Percentiles rank a stretch among this genome's conserved stretches.
Conservation (phyloP, 148 eudicot genomes). For the Camellia japonica region DNA sequence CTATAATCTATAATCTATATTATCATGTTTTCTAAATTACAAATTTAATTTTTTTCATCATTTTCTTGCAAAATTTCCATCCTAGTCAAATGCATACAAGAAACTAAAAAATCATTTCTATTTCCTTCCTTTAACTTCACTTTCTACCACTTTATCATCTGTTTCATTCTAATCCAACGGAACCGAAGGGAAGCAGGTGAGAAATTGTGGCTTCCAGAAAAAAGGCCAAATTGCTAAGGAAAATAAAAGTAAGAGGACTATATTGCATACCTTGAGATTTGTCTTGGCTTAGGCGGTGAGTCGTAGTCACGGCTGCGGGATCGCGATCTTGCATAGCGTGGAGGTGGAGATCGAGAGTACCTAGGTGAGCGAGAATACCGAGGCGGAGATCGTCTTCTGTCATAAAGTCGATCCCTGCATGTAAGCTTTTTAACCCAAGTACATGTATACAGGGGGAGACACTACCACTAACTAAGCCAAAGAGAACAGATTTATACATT, state of each 20-base stretch:
- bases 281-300: constrained; percentile 67
- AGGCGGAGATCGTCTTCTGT: constrained; percentile 75
- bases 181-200: too few species aligned
- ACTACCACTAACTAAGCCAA: neutral
- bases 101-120: too few species aligned
- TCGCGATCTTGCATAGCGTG: constrained; percentile 63
- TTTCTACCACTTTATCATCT: too few species aligned
- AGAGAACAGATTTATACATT: neutral
- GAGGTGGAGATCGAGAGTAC: constrained; percentile 63
- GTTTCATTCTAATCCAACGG: too few species aligned
- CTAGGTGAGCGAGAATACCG: constrained; percentile 70
- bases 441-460: neutral
- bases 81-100: too few species aligned
- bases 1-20: too few species aligned
- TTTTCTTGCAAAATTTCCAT: too few species aligned
- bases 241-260: neutral
- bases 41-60: too few species aligned
- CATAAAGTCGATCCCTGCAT: constrained; percentile 49
- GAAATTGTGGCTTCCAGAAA: too few species aligned
- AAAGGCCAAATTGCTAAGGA: too few species aligned
- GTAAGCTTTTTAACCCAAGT: neutral
- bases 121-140: too few species aligned
- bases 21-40: too few species aligned
- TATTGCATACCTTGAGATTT: constrained; percentile 49
- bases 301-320: constrained; percentile 57